phyloP scores from a whole-genome alignment of 1,139 yeast species.

The Geotrichum fermentans region DNA sequence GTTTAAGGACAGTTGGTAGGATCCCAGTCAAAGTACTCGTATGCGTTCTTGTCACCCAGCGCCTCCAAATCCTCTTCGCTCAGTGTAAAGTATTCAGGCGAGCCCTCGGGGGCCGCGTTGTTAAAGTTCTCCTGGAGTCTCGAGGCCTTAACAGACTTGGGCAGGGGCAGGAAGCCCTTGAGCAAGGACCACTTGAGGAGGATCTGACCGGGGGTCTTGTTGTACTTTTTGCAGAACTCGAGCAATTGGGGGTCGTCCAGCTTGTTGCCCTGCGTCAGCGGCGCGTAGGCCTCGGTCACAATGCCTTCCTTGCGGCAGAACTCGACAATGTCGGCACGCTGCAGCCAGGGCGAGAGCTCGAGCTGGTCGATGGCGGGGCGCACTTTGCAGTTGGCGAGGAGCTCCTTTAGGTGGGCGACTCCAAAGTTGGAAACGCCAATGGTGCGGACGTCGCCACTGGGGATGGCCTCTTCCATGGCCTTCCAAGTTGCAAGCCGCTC shows the following conservation, averaged over 20 bases:
- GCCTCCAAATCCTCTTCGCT: slow-evolving; percentile 36
- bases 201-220: slow-evolving; percentile 55
- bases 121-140: slow-evolving; percentile 55
- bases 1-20: slow-evolving; percentile 15
- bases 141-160: slow-evolving; percentile 59
- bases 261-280: slow-evolving; percentile 45
- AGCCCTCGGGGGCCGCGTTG: background rate
- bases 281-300: slow-evolving; percentile 65
- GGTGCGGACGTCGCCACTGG: slow-evolving; percentile 51
- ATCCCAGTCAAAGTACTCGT: slow-evolving; percentile 22
- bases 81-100: slow-evolving; percentile 49
- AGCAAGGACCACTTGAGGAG: slow-evolving; percentile 65
- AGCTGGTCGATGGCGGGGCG: slow-evolving; percentile 70
- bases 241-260: slow-evolving; percentile 45
- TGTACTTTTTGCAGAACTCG: slow-evolving; percentile 51
- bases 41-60: slow-evolving; percentile 35
- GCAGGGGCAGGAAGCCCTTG: slow-evolving; percentile 63
- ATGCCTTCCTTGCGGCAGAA: slow-evolving; percentile 53
- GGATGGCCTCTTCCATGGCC: slow-evolving; percentile 16
- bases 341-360: slow-evolving; percentile 71
- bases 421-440: slow-evolving; percentile 79
- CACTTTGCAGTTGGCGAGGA: slow-evolving; percentile 48
- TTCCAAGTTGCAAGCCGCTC: background rate
- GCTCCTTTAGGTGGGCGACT: slow-evolving; percentile 46
- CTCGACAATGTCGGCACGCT: slow-evolving; percentile 58